Base-by-base conservation (phyloP, 345 rosid genomes). In the Erodium maritimum region DNA sequence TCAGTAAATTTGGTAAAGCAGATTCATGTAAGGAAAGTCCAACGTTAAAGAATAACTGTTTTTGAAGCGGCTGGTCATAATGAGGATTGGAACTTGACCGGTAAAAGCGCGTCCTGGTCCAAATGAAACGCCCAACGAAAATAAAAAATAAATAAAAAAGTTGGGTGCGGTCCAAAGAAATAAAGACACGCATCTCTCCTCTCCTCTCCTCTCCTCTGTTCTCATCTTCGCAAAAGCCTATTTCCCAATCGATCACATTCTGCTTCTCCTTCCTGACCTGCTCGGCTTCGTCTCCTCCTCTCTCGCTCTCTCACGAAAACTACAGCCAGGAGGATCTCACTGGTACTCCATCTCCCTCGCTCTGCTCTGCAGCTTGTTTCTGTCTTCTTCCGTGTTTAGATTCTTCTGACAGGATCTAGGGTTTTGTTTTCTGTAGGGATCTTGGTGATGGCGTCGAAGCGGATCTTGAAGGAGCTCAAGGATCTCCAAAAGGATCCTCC, bases 401-500 rank as follows among this genome's bases (percentile, higher is more conserved):
- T 20, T 18, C n/a, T 55, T 37, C 53, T n/a, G 33, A 61, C 58
- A 66, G 25, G 80, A 71, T 77, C 81, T 73, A 73, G 62, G 56
- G 66, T 70, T 67, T 56, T 34, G 59, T 20, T 42, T 42, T 33
- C 58, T n/a, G 54, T 34, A 62, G 65, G 67, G 67, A 13, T 48
- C 55, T 37, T 55, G 73, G 73, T 60, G 52, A 84, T 80, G 91
- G 91, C 91, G 34, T 85, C 91, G 73, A 85, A 85, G 68, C 87
- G 91, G 80, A 84, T 84, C 83, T 85, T 85, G 85, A 85, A 85
- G 72, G 91, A 85, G 80, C 84, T 75, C 74, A 85, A 82, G 81
- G 88, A 85, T 80, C 91, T 85, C 69, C 91, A 85, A 79, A 82
- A 82, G 68, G 86, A 82, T 77, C 91, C 88, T 80, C 91, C 84